These are phyloP conservation scores for Tetratostichococcus sp. DNA, from an alignment of 139 green algal genomes.

Conservation along the genomic window DNA sequence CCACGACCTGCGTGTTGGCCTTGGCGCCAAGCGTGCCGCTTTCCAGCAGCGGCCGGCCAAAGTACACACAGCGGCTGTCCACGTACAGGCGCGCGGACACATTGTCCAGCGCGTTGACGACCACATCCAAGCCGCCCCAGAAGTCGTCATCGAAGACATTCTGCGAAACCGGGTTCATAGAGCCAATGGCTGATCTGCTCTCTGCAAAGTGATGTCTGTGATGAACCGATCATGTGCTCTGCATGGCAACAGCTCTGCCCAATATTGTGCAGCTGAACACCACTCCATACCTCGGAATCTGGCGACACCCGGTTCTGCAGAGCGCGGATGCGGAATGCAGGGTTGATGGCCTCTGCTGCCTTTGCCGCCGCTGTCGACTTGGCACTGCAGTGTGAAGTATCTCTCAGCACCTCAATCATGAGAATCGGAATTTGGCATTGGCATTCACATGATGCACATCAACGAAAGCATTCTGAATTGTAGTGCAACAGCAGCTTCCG, in stretches of 20 bases:
- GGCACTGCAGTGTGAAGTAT: conserved; percentile 28
- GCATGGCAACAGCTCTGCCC: too few relatives aligned
- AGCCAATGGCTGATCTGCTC: too few relatives aligned
- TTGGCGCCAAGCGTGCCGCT: conserved; percentile 94
- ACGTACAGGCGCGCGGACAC: conserved; percentile 84
- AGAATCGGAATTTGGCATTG: neutral
- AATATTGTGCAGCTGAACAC: neutral
- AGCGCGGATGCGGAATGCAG: conserved; percentile 55
- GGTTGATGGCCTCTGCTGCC: conserved; percentile 83
- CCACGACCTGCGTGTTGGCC: conserved; percentile 95
- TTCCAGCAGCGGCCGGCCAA: conserved; percentile 94
- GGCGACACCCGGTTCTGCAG: conserved; percentile 95
- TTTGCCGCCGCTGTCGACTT: conserved; percentile 78
- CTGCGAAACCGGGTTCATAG: neutral
- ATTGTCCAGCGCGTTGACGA: conserved; percentile 98
- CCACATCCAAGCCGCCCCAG: conserved; percentile 83
- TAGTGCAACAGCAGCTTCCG: too few relatives aligned
- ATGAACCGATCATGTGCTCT: too few relatives aligned
- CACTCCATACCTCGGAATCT: conserved; percentile 58
- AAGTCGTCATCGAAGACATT: conserved; percentile 92
- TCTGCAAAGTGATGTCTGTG: too few relatives aligned
- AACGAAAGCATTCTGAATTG: too few relatives aligned
- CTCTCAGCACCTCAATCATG: neutral
- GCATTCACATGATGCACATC: too few relatives aligned
- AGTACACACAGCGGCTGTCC: conserved; percentile 95